Base-by-base conservation (phyloP, 2,329 filamentous ascomycete genomes). In the Didymella sp. region DNA sequence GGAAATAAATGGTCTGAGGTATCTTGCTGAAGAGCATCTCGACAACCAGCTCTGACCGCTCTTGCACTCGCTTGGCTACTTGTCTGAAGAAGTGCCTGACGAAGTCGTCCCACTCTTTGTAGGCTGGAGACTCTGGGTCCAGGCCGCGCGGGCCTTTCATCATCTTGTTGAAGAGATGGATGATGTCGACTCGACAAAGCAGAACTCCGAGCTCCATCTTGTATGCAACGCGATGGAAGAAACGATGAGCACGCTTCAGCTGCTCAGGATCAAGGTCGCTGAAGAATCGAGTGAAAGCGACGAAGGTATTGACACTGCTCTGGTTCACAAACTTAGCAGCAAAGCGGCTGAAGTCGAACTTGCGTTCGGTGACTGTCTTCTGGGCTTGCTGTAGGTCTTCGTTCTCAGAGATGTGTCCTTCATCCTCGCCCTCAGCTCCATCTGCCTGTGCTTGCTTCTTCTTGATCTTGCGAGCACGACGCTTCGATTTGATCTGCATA, bases 11-110 rank as follows among this genome's bases (percentile, higher is more conserved):
- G 0, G 91, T 96, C 42, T 85, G 85, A 48, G 87, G 88, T 55
- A 92, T 89, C 76, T 99, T 99, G 75, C 91, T 96, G 76, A 99
- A 99, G 13, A 99, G 82, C 83, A 99, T 86, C 77, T 99, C 95
- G 0, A 96, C 89, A 46, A 96, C 84, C 37, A 97, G 81, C 60
- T 94, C 91, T 0, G 92, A 92, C 40, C 92, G 85, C 64, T 96
- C 87, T 59, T 95, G 85, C 1, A 98, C 83, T 77, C 95, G 96
- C 70, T 90, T 92, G 51, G 91, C 84, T 62, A 94, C 89, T 69
- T 88, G 89, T 64, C 89, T 87, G 62, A 97, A 84, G 35, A 98
- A 84, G 68, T 97, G 93, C 73, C 88, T 89, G 4, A 91, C 85
- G 31, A 99, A 82, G 67, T 96, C 91, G 70, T 96, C 89, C 92